Conservation (phyloP, 2,329 filamentous ascomycete species). For the Didymellaceae sp. region DNA sequence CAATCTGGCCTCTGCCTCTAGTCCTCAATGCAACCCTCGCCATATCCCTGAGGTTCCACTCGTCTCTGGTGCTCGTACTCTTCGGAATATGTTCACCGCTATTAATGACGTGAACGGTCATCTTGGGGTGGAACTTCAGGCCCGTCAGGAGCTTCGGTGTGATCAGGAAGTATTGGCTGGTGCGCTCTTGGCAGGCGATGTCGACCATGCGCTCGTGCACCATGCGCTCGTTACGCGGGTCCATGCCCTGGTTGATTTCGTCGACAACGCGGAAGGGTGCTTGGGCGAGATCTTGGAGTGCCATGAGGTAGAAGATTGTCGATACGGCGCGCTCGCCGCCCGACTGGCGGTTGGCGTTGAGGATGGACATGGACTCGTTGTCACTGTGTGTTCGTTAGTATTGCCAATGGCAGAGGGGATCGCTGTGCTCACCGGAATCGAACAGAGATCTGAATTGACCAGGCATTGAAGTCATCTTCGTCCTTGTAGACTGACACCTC, state of each 20-base stretch:
- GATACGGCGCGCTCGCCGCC: conserved; percentile 95
- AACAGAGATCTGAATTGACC: conserved; percentile 92
- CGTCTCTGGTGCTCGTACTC: conserved; percentile 39
- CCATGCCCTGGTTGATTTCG: conserved; percentile 99
- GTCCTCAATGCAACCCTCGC: conserved; percentile 42
- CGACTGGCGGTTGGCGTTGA: conserved; percentile 92
- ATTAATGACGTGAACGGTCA: conserved; percentile 93
- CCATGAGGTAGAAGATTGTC: conserved; percentile 99
- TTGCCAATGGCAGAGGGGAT: background rate
- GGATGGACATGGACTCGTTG: conserved; percentile 81
- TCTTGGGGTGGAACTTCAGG: conserved; percentile 84
- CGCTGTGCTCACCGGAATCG: conserved; percentile 76
- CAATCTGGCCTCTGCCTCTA: conserved; percentile 32
- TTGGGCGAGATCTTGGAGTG: conserved; percentile 88
- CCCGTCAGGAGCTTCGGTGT: conserved; percentile 92
- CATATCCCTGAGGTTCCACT: conserved; percentile 54
- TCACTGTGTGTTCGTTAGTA: conserved; percentile 24
- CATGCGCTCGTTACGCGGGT: conserved; percentile 96
- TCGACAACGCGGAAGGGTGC: conserved; percentile 98
- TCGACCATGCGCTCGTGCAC: conserved; percentile 98
- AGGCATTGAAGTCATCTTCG: conserved; percentile 86
- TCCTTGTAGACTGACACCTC: conserved; percentile 89
- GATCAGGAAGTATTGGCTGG: conserved; percentile 89
- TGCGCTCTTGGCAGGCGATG: conserved; percentile 85
- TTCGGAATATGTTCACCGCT: conserved; percentile 73